These are phyloP conservation scores for Flaveria brownii DNA, from an alignment of 129 eudicot genomes.

Conservation along the genomic window DNA sequence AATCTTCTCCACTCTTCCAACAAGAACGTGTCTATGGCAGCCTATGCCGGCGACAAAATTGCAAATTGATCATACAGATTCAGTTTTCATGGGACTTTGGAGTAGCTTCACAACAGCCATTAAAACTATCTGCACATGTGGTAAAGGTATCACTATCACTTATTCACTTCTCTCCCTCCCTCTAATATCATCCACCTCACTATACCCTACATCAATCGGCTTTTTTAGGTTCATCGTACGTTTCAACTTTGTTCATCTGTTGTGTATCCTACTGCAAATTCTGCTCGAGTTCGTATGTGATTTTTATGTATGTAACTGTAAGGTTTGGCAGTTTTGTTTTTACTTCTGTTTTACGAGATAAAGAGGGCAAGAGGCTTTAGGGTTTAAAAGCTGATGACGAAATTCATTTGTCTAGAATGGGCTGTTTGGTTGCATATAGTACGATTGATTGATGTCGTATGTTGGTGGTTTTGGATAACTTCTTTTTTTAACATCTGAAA, in stretches of 20 bases:
- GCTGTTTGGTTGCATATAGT: neutral
- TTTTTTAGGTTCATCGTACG: neutral
- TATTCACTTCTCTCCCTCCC: neutral
- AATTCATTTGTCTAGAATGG: neutral
- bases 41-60: constrained; percentile 12
- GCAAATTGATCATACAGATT: constrained; percentile 13
- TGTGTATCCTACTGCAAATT: neutral
- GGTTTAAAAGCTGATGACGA: constrained; percentile 2
- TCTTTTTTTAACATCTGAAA: neutral
- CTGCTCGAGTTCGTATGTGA: neutral
- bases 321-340: neutral
- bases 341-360: neutral
- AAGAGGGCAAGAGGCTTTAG: constrained; percentile 9
- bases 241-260: neutral
- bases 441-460: too few species aligned
- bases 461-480: too few species aligned
- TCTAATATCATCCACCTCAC: too few species aligned
- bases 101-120: constrained; percentile 18
- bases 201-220: too few species aligned
- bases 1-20: neutral
- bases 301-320: constrained; percentile 7
- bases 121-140: constrained; percentile 27
- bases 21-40: constrained; percentile 25
- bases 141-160: constrained; percentile 12
- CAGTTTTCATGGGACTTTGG: constrained; percentile 28